phyloP scores from a whole-genome alignment of 352 stramenopile species.

The Globisporangium ultimum region DNA sequence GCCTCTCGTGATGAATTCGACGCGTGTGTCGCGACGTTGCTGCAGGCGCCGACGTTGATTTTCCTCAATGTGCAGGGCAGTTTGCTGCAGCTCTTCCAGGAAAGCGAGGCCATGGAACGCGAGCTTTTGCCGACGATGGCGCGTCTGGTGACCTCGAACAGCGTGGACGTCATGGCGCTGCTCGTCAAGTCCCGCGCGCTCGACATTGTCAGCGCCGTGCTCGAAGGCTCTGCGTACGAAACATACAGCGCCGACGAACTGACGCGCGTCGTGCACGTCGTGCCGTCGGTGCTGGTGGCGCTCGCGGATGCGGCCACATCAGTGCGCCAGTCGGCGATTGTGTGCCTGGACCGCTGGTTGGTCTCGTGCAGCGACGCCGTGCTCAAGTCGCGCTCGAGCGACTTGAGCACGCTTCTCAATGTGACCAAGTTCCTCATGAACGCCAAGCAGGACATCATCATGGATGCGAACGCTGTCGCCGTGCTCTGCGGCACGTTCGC shows the following conservation, averaged over 20 bases:
- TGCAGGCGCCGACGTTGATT: slow-evolving; percentile 53
- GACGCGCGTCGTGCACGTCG: slow-evolving; percentile 35
- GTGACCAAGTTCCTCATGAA: slow-evolving; percentile 45
- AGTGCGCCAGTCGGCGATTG: slow-evolving; percentile 59
- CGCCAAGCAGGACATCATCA: slow-evolving; percentile 71
- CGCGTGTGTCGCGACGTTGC: slow-evolving; percentile 49
- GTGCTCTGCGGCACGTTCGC: slow-evolving; percentile 50
- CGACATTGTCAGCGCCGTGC: slow-evolving; percentile 62
- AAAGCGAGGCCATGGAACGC: slow-evolving; percentile 23
- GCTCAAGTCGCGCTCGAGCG: slow-evolving; percentile 14
- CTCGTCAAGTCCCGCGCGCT: slow-evolving; percentile 59
- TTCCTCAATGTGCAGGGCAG: slow-evolving; percentile 65
- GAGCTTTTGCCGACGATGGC: slow-evolving; percentile 67
- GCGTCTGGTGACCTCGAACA: slow-evolving; percentile 24
- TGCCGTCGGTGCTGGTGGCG: slow-evolving; percentile 70
- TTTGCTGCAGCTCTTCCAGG: slow-evolving; percentile 53
- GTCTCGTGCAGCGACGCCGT: slow-evolving; percentile 23
- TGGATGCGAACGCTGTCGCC: slow-evolving; percentile 59
- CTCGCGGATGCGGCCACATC: slow-evolving; percentile 39
- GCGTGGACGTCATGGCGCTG: slow-evolving; percentile 34
- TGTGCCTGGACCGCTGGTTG: slow-evolving; percentile 59
- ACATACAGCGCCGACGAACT: slow-evolving; percentile 36
- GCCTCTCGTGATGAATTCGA: slow-evolving; percentile 61
- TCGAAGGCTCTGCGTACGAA: slow-evolving; percentile 43
- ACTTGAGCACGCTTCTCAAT: slow-evolving; percentile 32